A percentile compares a stretch with the other conserved stretches of the same genome.
Conservation (phyloP, 2,329 filamentous ascomycete species). For the Aspergillus floridensis region DNA sequence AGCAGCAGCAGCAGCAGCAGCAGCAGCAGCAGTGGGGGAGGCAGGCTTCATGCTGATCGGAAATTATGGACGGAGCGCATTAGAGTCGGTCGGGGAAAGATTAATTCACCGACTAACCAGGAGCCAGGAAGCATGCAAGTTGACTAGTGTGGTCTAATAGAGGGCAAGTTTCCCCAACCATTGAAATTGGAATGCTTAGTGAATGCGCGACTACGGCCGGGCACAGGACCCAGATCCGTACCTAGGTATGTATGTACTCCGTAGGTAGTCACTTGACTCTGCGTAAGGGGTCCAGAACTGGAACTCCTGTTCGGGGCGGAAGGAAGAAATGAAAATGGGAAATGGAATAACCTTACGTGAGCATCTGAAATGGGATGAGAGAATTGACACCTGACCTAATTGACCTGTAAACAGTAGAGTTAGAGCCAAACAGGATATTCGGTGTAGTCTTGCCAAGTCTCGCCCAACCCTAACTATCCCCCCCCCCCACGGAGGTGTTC, state of each 20-base stretch:
- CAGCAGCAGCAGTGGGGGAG: not conserved
- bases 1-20: too few relatives aligned
- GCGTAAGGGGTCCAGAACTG: too few relatives aligned
- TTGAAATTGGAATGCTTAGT: constrained; percentile 6
- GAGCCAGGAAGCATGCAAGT: too few relatives aligned
- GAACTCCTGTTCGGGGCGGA: too few relatives aligned
- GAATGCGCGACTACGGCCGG: not conserved
- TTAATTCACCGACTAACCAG: too few relatives aligned
- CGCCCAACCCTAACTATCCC: not conserved
- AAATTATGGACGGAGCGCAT: not conserved
- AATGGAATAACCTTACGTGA: too few relatives aligned
- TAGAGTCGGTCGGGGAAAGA: not conserved
- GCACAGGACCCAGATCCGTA: not conserved
- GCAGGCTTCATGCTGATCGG: not conserved
- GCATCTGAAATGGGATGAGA: not conserved
- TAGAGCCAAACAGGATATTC: constrained; percentile 8
- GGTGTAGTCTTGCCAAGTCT: not conserved
- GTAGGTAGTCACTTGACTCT: too few relatives aligned
- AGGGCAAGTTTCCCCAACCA: too few relatives aligned
- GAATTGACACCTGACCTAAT: too few relatives aligned
- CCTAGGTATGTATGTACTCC: too few relatives aligned
- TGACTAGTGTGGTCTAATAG: too few relatives aligned
- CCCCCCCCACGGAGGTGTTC: not conserved
- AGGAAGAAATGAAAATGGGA: not conserved
- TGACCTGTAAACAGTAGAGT: too few relatives aligned